A percentile compares a stretch with the other conserved stretches of the same genome.
phyloP scores from a whole-genome alignment of 2,329 filamentous ascomycete genomes.

The Colletotrichum euphorbiae region DNA sequence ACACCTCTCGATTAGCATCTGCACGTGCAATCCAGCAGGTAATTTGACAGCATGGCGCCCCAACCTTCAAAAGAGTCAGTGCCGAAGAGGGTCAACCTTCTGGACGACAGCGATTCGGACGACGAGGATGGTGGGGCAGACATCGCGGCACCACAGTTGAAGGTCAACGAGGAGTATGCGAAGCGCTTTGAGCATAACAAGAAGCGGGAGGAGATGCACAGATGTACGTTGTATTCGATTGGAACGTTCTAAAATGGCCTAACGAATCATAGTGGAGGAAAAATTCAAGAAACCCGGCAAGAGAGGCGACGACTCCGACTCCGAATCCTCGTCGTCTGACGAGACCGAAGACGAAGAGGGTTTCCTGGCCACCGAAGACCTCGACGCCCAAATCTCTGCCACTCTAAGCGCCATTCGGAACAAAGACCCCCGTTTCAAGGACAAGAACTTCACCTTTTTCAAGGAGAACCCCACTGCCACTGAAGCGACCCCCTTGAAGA shows the following conservation, averaged over 20 bases:
- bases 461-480: constrained; percentile 61
- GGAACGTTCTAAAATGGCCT: neutral
- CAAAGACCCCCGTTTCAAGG: constrained; percentile 93
- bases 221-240: constrained; percentile 59
- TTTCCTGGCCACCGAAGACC: constrained; percentile 83
- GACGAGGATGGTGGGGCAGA: constrained; percentile 56
- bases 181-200: constrained; percentile 96
- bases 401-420: constrained; percentile 88
- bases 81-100: constrained; percentile 60
- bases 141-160: constrained; percentile 63
- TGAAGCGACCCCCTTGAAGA: constrained; percentile 53
- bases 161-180: constrained; percentile 92
- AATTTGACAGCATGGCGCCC: constrained; percentile 22
- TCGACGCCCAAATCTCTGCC: constrained; percentile 88
- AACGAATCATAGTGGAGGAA: constrained; percentile 76
- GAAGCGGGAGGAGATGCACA: constrained; percentile 88
- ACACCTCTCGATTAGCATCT: neutral
- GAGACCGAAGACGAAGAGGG: constrained; percentile 93
- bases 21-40: neutral
- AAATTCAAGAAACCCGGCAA: constrained; percentile 72
- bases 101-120: constrained; percentile 68
- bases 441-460: constrained; percentile 79
- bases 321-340: constrained; percentile 75
- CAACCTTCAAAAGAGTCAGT: constrained; percentile 30
- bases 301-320: constrained; percentile 61